phyloP scores from a whole-genome alignment of 2,329 filamentous ascomycete species.

The Verticillium zaregamsianum region DNA sequence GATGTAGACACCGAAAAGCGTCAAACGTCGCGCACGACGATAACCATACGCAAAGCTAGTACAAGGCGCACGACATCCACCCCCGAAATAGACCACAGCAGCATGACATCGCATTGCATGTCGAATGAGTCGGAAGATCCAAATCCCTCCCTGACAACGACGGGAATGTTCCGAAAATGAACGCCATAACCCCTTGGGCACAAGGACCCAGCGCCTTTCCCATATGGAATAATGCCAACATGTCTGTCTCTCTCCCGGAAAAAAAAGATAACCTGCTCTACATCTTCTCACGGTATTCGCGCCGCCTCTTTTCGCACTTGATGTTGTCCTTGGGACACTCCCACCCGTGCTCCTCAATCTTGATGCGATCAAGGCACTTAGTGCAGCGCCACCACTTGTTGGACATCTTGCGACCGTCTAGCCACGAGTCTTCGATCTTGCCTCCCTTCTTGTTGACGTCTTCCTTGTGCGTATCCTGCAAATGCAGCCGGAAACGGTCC shows the following conservation, averaged over 20 bases:
- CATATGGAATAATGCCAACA: background rate
- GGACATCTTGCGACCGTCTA: conserved; percentile 32
- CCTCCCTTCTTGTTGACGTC: conserved; percentile 44
- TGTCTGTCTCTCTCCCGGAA: background rate
- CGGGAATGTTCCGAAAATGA: background rate
- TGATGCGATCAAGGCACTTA: conserved; percentile 44
- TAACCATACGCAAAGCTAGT: background rate
- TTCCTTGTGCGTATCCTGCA: conserved; percentile 51
- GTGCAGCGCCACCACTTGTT: conserved; percentile 50
- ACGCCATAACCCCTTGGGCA: background rate
- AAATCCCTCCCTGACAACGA: background rate
- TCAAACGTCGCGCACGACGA: background rate
- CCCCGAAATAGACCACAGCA: background rate
- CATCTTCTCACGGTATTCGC: conserved; percentile 13
- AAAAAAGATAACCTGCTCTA: background rate
- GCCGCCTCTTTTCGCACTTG: conserved; percentile 13
- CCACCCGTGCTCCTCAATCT: conserved; percentile 34
- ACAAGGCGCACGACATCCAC: background rate
- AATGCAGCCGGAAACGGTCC: conserved; percentile 54
- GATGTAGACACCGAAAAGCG: background rate
- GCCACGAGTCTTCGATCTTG: conserved; percentile 30
- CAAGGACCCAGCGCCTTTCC: background rate
- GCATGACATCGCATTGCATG: background rate
- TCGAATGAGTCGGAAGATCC: background rate
- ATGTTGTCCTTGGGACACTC: conserved; percentile 30